Evolutionary conservation across 2,329 filamentous ascomycete genomes (phyloP).

Genomic region (Scolecobasidium constrictum): DNA sequence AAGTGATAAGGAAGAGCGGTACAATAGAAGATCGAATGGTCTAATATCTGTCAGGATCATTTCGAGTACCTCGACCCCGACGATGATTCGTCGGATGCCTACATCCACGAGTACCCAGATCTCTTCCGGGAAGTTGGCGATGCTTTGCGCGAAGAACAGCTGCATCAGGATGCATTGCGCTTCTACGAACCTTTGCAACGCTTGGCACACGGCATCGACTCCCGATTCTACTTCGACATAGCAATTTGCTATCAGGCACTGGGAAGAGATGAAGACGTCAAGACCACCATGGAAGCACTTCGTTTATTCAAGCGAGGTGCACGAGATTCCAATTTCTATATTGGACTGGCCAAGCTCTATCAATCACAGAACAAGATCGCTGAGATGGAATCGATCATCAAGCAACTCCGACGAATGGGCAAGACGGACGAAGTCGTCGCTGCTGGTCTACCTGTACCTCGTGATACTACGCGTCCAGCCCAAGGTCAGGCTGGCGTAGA

Average conservation of each 20-base stretch:
- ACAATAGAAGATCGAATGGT: neutral
- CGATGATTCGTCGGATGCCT: constrained; percentile 37
- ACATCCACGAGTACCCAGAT: constrained; percentile 59
- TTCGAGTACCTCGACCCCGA: constrained; percentile 57
- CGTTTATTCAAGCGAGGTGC: constrained; percentile 3
- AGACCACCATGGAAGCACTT: constrained; percentile 2
- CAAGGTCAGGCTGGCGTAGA: neutral
- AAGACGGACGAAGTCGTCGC: constrained; percentile 5
- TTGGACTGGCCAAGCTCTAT: constrained; percentile 10
- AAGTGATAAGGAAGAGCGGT: no score
- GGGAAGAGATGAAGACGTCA: constrained; percentile 32
- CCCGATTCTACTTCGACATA: constrained; percentile 40
- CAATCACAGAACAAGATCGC: constrained; percentile 5
- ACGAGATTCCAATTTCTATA: constrained; percentile 4
- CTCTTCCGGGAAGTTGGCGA: constrained; percentile 65
- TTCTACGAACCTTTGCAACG: constrained; percentile 43
- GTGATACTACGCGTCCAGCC: neutral
- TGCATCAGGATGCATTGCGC: constrained; percentile 45
- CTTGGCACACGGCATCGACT: constrained; percentile 34
- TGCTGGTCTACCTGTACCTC: constrained; percentile 4
- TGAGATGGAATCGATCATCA: constrained; percentile 8
- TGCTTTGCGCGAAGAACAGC: constrained; percentile 39
- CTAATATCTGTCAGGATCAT: constrained; percentile 32
- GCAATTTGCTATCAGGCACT: constrained; percentile 60
- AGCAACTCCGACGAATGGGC: constrained; percentile 8